Evolutionary conservation across 371 early-diverging fungal genomes (phyloP), one percentile per base, ranked within the genome.

Genomic region (Umbelopsis sp.): DNA sequence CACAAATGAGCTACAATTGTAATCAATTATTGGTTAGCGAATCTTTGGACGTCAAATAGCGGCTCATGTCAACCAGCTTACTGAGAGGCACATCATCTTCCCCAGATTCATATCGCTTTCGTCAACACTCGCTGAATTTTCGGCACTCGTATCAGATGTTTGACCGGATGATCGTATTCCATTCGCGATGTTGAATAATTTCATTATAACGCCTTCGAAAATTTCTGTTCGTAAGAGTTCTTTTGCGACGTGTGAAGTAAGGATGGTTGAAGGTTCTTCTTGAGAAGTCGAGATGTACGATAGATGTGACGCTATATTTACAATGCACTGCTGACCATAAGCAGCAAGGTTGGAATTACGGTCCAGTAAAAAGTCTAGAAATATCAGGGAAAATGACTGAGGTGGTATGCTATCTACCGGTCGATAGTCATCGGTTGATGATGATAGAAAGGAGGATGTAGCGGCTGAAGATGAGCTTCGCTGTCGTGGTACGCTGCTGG

Each of bases 321-420:
- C 81, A 32, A 87, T 76, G 22, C 84, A 83, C 22, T 84, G 78
- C 45, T 84, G 80, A 2, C 81, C 73, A 35, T 81, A 78, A 18
- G 84, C 78, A 2, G 86, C 84, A 5, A 86, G 71, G 4, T 69
- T 76, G 2, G 86, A 79, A 50, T 83, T 82, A 65, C 85, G 86
- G 63, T 85, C 86, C 51, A 87, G 57, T n/a, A 87, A 66, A 22
- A 86, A 72, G 18, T 81, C 79, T 64, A 84, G 74, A 51, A 87
- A 74, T 14, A 84, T 65, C 18, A 76, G 71, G 10, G 79, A 75
- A 68, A 85, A 85, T 14, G 65, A 50, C 16, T 77, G 66, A 4
- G 71, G 53, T 16, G 82, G 81, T 12, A 82, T 74, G 63, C 78
- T 77, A 35, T 67, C 65, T 46, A 12, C 9, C 24, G 52, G 18